A percentile compares a stretch with the other conserved stretches of the same genome.
Conservation (phyloP, 352 stramenopile genomes). For the Globisporangium ultimum region DNA sequence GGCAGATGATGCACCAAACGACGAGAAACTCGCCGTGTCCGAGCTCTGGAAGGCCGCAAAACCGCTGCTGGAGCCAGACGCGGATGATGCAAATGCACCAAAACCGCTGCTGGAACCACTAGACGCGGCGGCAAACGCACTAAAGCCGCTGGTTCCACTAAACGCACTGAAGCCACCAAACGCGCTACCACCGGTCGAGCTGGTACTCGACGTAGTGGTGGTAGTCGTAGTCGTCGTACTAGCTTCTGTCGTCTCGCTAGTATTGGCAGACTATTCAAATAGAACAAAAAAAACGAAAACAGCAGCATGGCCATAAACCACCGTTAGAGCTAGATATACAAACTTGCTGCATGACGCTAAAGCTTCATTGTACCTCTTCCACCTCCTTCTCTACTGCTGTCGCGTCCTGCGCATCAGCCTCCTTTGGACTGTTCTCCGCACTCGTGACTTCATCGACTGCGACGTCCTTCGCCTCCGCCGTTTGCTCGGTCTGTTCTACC, state of each 20-base stretch:
- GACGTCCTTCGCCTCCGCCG: background rate
- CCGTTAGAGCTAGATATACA: too few relatives aligned
- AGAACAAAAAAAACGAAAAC: too few relatives aligned
- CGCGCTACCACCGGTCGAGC: conserved; percentile 21
- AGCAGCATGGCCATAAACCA: too few relatives aligned
- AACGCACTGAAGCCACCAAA: conserved; percentile 56
- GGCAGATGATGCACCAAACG: conserved; percentile 42
- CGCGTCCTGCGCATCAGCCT: conserved; percentile 1
- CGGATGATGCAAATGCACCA: conserved; percentile 9
- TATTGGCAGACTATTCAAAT: background rate
- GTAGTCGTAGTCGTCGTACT: background rate
- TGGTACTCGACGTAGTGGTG: conserved; percentile 19
- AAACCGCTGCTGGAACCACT: conserved; percentile 29
- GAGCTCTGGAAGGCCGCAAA: conserved; percentile 59
- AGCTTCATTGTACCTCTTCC: background rate
- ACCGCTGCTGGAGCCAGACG: conserved; percentile 22
- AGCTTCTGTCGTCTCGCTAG: background rate
- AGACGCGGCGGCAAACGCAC: conserved; percentile 32
- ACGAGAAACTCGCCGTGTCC: conserved; percentile 41
- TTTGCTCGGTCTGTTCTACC: background rate
- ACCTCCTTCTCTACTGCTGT: conserved; percentile 1
- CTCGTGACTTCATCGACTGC: conserved; percentile 18
- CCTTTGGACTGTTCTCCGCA: conserved; percentile 17
- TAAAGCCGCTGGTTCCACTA: conserved; percentile 44
- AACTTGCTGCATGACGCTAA: too few relatives aligned